phyloP scores from a whole-genome alignment of 1,139 yeast species.

The Nakaseomyces sp. region DNA sequence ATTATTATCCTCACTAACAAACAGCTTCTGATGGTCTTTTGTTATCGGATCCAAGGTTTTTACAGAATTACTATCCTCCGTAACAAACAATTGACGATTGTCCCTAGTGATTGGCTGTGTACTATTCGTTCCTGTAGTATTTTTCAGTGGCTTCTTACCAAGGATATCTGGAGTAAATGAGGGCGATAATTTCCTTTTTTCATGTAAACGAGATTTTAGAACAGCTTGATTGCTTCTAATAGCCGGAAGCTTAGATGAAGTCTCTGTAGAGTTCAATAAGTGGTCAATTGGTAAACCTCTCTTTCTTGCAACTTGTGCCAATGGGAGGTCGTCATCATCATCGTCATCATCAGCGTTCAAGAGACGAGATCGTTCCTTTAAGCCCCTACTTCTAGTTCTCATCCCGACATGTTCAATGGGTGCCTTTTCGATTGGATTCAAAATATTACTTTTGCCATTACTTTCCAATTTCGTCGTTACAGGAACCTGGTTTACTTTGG shows the following conservation, averaged over 20 bases:
- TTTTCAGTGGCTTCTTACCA: conserved; percentile 15
- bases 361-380: too few relatives aligned
- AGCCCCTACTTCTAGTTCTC: too few relatives aligned
- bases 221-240: neutral
- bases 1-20: too few relatives aligned
- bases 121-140: neutral
- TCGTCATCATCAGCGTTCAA: conserved; percentile 3
- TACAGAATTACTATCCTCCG: neutral
- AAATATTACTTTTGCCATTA: neutral
- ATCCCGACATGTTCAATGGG: neutral
- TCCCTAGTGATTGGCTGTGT: neutral
- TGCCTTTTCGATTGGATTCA: neutral
- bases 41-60: neutral
- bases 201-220: neutral
- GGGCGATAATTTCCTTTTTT: neutral
- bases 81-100: neutral
- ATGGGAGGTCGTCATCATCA: conserved; percentile 6
- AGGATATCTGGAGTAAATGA: conserved; percentile 10
- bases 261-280: neutral
- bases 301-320: conserved; percentile 6
- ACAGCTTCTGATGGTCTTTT: too few relatives aligned
- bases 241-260: neutral
- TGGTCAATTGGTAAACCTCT: conserved; percentile 3
- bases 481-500: neutral
- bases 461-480: neutral